Base-by-base conservation (phyloP, 495 filamentous ascomycete genomes). In the Ascodesmis nigricans region DNA sequence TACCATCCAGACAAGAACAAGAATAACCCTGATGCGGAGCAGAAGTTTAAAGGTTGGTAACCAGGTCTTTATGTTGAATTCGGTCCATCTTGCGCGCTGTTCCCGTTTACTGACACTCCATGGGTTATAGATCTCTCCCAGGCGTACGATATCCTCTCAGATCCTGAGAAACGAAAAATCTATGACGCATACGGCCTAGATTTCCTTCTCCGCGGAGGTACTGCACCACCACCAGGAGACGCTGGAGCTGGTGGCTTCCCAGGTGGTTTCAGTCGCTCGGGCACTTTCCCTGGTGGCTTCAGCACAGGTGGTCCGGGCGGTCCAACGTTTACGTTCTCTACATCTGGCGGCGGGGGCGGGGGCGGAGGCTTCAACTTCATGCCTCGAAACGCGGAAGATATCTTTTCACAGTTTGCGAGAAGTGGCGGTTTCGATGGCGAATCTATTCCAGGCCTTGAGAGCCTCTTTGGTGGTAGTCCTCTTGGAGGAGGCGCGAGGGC, bases 1-100 rank as follows among this genome's bases (percentile, higher is more conserved):
- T 73, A 70, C 51, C 87, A 97, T 50, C 87, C 87, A 0, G 87
- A 97, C 56, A 95, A 95, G 63, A 95, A 95, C 61, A 84, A 82
- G 53, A 75, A 90, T 55, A 78, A 87, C 45, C 73, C 81, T 11
- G 52, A 65, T 11, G 75, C 81, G 15, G 59, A 69, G 35, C 84
- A 95, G 43, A 90, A 78, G 48, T 97, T 97, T 58, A 84, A 84
- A 62, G 63, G 64, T 61, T 54, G 30, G 55, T 49, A 36, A 2
- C 15, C 18, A 31, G 21, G 16, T 33, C 10, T 43, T 36, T 1
- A 15, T 35, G 5, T 13, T 32, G 10, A 16, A 22, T 10, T 19
- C n/a, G n/a, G 21, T 19, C 21, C 18, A 4, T 14, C 14, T 20
- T 22, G 30, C 13, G 3, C 36, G 15, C 29, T 15, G 4, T 11